Conservation (phyloP, 352 stramenopile genomes). For the Phytophthora tentaculata region DNA sequence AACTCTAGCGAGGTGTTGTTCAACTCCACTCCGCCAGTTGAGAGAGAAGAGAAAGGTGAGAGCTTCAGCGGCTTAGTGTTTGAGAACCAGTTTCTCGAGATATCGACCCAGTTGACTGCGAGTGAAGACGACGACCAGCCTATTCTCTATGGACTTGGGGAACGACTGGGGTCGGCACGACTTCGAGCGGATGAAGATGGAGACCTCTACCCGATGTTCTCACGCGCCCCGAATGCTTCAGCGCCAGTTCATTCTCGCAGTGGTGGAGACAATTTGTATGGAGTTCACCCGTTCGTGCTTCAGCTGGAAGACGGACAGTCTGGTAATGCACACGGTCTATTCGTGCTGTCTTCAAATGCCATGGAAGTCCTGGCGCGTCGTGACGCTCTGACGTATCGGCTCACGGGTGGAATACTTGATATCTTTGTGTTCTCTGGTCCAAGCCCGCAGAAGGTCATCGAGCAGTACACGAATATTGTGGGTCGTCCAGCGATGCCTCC, state of each 20-base stretch:
- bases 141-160: constrained; percentile 78
- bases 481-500: constrained; percentile 80
- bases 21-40: constrained; percentile 76
- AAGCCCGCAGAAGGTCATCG: constrained; percentile 55
- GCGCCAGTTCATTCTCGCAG: constrained; percentile 30
- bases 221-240: constrained; percentile 34
- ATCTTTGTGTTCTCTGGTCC: constrained; percentile 81
- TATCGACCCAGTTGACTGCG: constrained; percentile 69
- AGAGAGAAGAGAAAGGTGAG: constrained; percentile 23
- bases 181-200: constrained; percentile 51
- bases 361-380: constrained; percentile 84
- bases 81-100: constrained; percentile 88
- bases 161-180: constrained; percentile 54
- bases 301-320: constrained; percentile 62
- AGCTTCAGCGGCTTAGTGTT: constrained; percentile 79
- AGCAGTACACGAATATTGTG: constrained; percentile 79
- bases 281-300: constrained; percentile 78
- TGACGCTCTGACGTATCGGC: constrained; percentile 75
- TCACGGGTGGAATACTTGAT: constrained; percentile 83
- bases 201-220: constrained; percentile 79
- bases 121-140: constrained; percentile 34
- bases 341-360: constrained; percentile 83
- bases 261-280: constrained; percentile 79
- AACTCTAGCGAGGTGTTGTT: constrained; percentile 74
- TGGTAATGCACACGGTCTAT: constrained; percentile 71